Evolutionary conservation across 306 rosid species (phyloP).

Genomic region (Cucumis cinereus): DNA sequence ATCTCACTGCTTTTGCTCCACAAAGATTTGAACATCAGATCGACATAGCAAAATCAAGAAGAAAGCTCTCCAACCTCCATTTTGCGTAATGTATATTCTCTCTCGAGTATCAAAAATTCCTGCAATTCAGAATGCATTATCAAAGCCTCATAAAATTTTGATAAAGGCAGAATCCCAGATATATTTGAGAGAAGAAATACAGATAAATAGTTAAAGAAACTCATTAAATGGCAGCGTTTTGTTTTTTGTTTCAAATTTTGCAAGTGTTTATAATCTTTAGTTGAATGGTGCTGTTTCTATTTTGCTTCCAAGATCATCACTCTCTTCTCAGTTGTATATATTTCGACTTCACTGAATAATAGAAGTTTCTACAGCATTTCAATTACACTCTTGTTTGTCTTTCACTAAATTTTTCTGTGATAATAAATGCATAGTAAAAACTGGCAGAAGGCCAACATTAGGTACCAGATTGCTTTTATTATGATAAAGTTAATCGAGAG

Average conservation of each 20-base stretch:
- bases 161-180: background rate
- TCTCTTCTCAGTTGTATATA: too few relatives aligned
- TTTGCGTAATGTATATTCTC: constrained; percentile 9
- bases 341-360: too few relatives aligned
- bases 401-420: too few relatives aligned
- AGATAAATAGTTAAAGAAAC: background rate
- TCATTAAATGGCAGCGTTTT: too few relatives aligned
- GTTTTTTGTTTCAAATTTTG: too few relatives aligned
- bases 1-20: background rate
- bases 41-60: background rate
- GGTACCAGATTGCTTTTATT: background rate
- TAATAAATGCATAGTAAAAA: background rate
- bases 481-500: constrained; percentile 5
- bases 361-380: too few relatives aligned
- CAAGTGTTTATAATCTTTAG: too few relatives aligned
- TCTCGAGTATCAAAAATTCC: constrained; percentile 16
- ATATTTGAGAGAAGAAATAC: background rate
- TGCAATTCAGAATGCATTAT: background rate
- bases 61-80: constrained; percentile 12
- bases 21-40: background rate
- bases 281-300: too few relatives aligned
- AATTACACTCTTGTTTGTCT: too few relatives aligned
- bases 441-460: background rate
- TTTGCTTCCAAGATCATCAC: too few relatives aligned
- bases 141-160: background rate